Evolutionary conservation across 108 stramenopile genomes (phyloP).

Genomic region (Cyclotella kingstonii): DNA sequence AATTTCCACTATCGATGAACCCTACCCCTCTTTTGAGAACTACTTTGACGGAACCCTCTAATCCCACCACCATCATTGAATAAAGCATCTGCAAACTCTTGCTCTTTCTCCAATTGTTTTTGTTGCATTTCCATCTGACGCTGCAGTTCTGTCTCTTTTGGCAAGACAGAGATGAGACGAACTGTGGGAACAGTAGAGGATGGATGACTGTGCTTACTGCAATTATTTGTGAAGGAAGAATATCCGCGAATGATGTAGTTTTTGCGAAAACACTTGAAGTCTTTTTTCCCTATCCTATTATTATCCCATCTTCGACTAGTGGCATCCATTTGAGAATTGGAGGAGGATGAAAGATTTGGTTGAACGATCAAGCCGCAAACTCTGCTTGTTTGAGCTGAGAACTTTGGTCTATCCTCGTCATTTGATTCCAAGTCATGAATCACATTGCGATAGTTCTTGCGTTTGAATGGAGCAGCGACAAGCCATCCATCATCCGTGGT

Average conservation of each 20-base stretch:
- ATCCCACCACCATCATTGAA: slow-evolving; percentile 50
- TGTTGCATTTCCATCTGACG: slow-evolving; percentile 44
- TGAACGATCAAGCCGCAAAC: slow-evolving; percentile 39
- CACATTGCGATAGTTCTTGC: slow-evolving; percentile 39
- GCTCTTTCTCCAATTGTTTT: slow-evolving; percentile 51
- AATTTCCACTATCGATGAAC: slow-evolving; percentile 36
- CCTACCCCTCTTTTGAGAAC: slow-evolving; percentile 33
- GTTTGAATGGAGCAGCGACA: slow-evolving; percentile 35
- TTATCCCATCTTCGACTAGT: slow-evolving; percentile 2
- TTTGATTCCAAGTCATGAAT: slow-evolving; percentile 19
- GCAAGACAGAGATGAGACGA: slow-evolving; percentile 38
- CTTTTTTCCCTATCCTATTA: too few relatives aligned
- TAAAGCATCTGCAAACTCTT: slow-evolving; percentile 57
- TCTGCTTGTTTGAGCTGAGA: slow-evolving; percentile 34
- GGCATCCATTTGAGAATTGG: not conserved
- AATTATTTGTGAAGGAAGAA: slow-evolving; percentile 14
- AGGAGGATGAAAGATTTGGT: slow-evolving; percentile 12
- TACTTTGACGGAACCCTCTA: slow-evolving; percentile 20
- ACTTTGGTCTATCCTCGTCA: slow-evolving; percentile 11
- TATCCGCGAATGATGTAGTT: slow-evolving; percentile 34
- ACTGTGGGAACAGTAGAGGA: slow-evolving; percentile 4
- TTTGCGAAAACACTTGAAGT: slow-evolving; percentile 49
- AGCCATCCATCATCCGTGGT: slow-evolving; percentile 43
- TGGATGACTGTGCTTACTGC: not conserved
- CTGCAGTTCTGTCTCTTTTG: slow-evolving; percentile 56